These are phyloP conservation scores for Sabuloglossum arenarium DNA, from an alignment of 495 filamentous ascomycete genomes.

Conservation along the genomic window DNA sequence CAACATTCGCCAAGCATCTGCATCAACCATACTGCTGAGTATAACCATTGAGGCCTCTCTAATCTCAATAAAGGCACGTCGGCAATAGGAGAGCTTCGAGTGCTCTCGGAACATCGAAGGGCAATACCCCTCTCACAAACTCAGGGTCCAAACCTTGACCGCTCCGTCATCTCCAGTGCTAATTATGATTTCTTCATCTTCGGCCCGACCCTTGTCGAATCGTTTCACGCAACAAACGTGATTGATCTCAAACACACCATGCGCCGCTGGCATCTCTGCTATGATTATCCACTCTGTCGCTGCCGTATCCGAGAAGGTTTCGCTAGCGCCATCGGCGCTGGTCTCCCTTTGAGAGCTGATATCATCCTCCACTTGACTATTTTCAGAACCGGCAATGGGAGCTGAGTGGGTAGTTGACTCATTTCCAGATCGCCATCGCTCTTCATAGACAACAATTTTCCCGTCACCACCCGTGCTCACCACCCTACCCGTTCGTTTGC, in stretches of 20 bases:
- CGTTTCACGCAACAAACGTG: constrained; percentile 61
- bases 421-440: constrained; percentile 12
- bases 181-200: constrained; percentile 43
- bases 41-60: too few species aligned
- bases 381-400: not conserved
- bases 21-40: too few species aligned
- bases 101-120: too few species aligned
- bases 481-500: constrained; percentile 45
- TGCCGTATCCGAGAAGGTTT: not conserved
- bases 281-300: constrained; percentile 46
- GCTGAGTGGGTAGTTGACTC: not conserved
- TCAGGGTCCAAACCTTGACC: constrained; percentile 47
- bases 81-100: too few species aligned
- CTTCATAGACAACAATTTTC: constrained; percentile 62
- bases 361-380: not conserved
- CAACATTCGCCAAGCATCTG: too few species aligned
- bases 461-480: constrained; percentile 78
- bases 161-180: constrained; percentile 66
- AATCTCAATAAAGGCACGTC: too few species aligned
- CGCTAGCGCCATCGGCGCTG: not conserved
- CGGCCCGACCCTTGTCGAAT: constrained; percentile 23
- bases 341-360: not conserved
- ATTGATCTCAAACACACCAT: constrained; percentile 86
- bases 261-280: constrained; percentile 42
- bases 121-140: constrained; percentile 1